phyloP scores from a whole-genome alignment of 768 basidiomycete species.

The Neoboletus magnificus region DNA sequence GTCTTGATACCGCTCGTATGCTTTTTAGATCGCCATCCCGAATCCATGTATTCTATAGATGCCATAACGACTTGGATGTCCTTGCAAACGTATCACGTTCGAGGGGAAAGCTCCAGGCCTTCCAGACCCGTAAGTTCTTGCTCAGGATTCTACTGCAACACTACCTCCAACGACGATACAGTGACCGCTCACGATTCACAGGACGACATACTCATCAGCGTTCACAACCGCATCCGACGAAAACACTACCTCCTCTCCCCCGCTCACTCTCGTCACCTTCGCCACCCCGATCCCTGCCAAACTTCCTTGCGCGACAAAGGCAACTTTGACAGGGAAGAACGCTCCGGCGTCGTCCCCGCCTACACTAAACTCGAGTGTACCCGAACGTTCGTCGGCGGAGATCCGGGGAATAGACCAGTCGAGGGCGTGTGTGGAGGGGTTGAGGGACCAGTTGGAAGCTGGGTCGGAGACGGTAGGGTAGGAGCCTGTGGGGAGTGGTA shows the following conservation, averaged over 20 bases:
- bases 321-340: slow-evolving; percentile 91
- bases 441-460: slow-evolving; percentile 75
- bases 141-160: background rate
- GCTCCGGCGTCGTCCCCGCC: slow-evolving; percentile 76
- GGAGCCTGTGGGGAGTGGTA: slow-evolving; percentile 85
- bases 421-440: slow-evolving; percentile 74
- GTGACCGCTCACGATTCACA: slow-evolving; percentile 23
- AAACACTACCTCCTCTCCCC: slow-evolving; percentile 46
- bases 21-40: background rate
- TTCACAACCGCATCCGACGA: slow-evolving; percentile 56
- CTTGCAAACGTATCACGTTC: background rate
- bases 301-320: slow-evolving; percentile 78
- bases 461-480: slow-evolving; percentile 77
- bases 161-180: background rate
- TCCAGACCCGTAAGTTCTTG: background rate
- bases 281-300: slow-evolving; percentile 72
- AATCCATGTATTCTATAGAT: background rate
- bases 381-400: slow-evolving; percentile 60
- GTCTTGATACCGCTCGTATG: background rate
- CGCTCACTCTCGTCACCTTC: slow-evolving; percentile 51
- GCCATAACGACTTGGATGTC: background rate
- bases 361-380: slow-evolving; percentile 88
- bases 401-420: slow-evolving; percentile 82
- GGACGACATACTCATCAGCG: slow-evolving; percentile 56
- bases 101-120: background rate